phyloP scores from a whole-genome alignment of 495 filamentous ascomycete genomes.

The Penicillium odoratum region DNA sequence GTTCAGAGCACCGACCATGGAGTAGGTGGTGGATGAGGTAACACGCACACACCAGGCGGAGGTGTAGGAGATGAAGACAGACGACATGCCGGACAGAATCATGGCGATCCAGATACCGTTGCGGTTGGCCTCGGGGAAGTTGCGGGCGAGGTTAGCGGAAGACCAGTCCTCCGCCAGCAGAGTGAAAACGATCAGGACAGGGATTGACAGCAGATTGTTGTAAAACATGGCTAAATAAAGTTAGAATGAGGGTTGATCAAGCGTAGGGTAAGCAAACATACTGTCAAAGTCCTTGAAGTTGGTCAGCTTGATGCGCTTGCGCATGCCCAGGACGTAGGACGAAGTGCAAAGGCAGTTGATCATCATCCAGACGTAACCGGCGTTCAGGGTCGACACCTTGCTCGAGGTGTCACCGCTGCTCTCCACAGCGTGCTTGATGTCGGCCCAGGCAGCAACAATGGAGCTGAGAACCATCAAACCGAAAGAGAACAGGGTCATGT shows the following conservation, averaged over 20 bases:
- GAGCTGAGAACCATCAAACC: constrained; percentile 97
- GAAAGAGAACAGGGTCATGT: constrained; percentile 89
- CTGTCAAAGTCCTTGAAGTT: constrained; percentile 99
- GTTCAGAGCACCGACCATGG: constrained; percentile 97
- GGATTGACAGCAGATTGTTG: constrained; percentile 98
- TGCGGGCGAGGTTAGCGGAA: constrained; percentile 72
- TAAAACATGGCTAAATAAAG: constrained; percentile 87
- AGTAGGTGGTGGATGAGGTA: constrained; percentile 94
- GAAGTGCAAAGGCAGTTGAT: constrained; percentile 96
- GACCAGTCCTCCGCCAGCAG: constrained; percentile 92
- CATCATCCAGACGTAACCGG: constrained; percentile 97
- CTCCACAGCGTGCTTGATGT: constrained; percentile 84
- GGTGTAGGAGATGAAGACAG: constrained; percentile 98
- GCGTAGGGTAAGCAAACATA: constrained; percentile 50
- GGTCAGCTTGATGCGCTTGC: constrained; percentile 98
- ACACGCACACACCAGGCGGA: constrained; percentile 98
- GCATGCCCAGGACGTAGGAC: constrained; percentile 87
- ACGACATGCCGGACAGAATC: constrained; percentile 88
- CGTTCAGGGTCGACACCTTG: constrained; percentile 85
- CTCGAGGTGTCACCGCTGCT: constrained; percentile 61
- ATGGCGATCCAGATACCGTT: constrained; percentile 81
- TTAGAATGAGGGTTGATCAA: neutral
- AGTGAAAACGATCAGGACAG: constrained; percentile 81
- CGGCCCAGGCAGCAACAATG: constrained; percentile 94
- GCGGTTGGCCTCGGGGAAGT: constrained; percentile 80